A percentile compares a stretch with the other conserved stretches of the same genome.
These are phyloP conservation scores for Penicillium silybi DNA, from an alignment of 495 filamentous ascomycete genomes.

Conservation along the genomic window DNA sequence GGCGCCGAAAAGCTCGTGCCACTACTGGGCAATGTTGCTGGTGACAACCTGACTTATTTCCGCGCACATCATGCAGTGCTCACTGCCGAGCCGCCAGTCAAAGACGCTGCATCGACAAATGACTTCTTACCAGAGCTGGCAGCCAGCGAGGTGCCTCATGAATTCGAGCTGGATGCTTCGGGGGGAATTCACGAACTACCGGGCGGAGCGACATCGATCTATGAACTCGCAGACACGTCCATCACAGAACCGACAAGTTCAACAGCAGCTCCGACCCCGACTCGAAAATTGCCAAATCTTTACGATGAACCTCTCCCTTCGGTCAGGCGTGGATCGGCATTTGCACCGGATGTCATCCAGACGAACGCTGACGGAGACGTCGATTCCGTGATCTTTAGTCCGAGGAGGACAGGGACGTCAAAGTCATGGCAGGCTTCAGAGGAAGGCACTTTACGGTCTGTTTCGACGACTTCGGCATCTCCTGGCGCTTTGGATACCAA, in stretches of 20 bases:
- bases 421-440: background rate
- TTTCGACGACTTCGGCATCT: background rate
- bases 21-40: slow-evolving; percentile 42
- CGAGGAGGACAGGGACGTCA: slow-evolving; percentile 9
- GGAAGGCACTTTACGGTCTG: slow-evolving; percentile 2
- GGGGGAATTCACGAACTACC: slow-evolving; percentile 47
- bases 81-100: slow-evolving; percentile 44
- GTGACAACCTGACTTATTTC: slow-evolving; percentile 48
- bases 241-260: slow-evolving; percentile 11
- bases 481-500: background rate
- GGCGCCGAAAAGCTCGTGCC: slow-evolving; percentile 55
- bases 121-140: slow-evolving; percentile 36
- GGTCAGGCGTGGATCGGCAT: slow-evolving; percentile 37
- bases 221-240: slow-evolving; percentile 43
- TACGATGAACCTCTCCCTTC: slow-evolving; percentile 27
- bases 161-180: slow-evolving; percentile 38
- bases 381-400: slow-evolving; percentile 4
- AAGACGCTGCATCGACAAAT: slow-evolving; percentile 18
- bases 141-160: slow-evolving; percentile 21
- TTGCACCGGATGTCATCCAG: slow-evolving; percentile 42
- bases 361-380: background rate
- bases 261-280: slow-evolving; percentile 2
- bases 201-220: slow-evolving; percentile 26
- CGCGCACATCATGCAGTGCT: slow-evolving; percentile 55
- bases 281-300: background rate